These are phyloP conservation scores for Talaromyces proteolyticus DNA, from an alignment of 495 filamentous ascomycete species.

Conservation along the genomic window DNA sequence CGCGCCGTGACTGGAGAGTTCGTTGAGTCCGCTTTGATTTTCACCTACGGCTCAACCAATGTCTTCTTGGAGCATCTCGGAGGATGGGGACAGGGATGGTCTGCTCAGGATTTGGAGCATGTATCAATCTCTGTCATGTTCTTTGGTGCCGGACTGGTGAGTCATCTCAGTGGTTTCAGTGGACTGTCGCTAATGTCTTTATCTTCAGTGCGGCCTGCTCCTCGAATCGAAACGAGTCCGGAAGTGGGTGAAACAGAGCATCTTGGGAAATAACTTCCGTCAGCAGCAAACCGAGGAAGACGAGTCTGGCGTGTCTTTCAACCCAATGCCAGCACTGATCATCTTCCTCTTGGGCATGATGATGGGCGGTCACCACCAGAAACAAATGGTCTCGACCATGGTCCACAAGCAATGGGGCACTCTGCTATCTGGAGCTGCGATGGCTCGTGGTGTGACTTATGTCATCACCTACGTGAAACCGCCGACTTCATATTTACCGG, in stretches of 20 bases:
- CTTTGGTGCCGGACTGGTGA: conserved; percentile 86
- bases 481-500: conserved; percentile 77
- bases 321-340: conserved; percentile 83
- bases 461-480: conserved; percentile 72
- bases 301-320: conserved; percentile 63
- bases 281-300: conserved; percentile 27
- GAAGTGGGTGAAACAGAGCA: conserved; percentile 61
- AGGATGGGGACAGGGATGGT: conserved; percentile 63
- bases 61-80: conserved; percentile 89
- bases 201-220: conserved; percentile 90
- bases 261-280: conserved; percentile 32
- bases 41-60: conserved; percentile 81
- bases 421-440: conserved; percentile 73
- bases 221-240: conserved; percentile 73
- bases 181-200: no score
- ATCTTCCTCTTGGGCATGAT: conserved; percentile 83
- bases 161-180: no score
- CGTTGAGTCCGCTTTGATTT: conserved; percentile 82
- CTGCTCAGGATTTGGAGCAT: conserved; percentile 80
- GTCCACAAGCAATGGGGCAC: conserved; percentile 93
- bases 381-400: conserved; percentile 80
- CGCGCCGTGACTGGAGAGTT: conserved; percentile 73
- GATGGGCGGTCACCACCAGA: conserved; percentile 92
- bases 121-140: conserved; percentile 91
- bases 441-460: conserved; percentile 77